These are phyloP conservation scores for Russula brevipes DNA, from an alignment of 768 basidiomycete species.

Conservation along the genomic window DNA sequence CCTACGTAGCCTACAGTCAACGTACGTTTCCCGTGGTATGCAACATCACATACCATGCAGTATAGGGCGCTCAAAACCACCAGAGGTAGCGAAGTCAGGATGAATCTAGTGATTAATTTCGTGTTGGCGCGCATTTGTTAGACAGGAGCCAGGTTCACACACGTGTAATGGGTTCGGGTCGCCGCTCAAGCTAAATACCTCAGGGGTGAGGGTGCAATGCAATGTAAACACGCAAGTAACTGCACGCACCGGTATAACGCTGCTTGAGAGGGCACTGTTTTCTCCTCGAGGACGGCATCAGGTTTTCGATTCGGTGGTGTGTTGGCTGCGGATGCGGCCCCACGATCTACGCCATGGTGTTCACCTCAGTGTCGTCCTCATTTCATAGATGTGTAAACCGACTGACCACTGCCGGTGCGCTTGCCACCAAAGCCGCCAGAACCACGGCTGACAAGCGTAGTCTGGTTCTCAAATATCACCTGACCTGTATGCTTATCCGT, in stretches of 20 bases:
- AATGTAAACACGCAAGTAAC: not conserved
- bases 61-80: constrained; percentile 91
- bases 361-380: not conserved
- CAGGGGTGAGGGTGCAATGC: constrained; percentile 4
- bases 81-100: constrained; percentile 89
- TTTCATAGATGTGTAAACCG: not conserved
- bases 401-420: constrained; percentile 69
- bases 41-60: constrained; percentile 48
- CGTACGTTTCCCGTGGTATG: not conserved
- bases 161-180: constrained; percentile 90
- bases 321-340: constrained; percentile 80
- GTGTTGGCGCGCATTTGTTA: not conserved
- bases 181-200: constrained; percentile 68
- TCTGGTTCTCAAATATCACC: constrained; percentile 86
- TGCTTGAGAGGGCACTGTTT: constrained; percentile 76
- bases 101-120: constrained; percentile 52
- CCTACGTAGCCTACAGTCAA: constrained; percentile 36
- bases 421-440: constrained; percentile 96
- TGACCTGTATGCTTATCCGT: constrained; percentile 73
- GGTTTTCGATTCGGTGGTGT: constrained; percentile 74
- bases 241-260: constrained; percentile 77
- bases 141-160: constrained; percentile 29
- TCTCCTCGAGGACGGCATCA: constrained; percentile 84
- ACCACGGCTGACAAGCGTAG: constrained; percentile 88
- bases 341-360: constrained; percentile 59